phyloP scores from a whole-genome alignment of 768 basidiomycete genomes.

The Amanita polypyramis region DNA sequence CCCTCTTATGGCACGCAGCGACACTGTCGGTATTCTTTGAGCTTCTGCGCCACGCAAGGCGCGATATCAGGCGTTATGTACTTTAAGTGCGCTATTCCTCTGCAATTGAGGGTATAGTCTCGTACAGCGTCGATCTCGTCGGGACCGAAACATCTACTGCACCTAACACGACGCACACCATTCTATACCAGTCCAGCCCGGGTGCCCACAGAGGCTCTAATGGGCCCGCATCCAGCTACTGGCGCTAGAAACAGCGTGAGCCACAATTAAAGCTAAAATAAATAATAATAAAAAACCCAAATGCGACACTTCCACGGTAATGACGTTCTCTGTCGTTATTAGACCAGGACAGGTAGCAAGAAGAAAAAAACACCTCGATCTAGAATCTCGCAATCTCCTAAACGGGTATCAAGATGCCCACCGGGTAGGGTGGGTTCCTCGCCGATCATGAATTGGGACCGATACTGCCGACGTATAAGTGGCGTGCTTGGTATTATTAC shows the following conservation, averaged over 20 bases:
- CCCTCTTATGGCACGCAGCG: too few species aligned
- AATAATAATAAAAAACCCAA: background rate
- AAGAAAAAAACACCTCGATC: background rate
- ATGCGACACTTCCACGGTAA: background rate
- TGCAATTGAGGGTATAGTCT: background rate
- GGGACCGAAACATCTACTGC: background rate
- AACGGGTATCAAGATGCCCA: background rate
- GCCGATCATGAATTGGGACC: slow-evolving; percentile 2
- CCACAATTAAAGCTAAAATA: background rate
- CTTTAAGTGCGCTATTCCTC: too few species aligned
- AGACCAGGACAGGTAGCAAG: background rate
- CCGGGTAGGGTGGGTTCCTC: background rate
- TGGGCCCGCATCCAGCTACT: background rate
- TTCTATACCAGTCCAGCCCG: background rate
- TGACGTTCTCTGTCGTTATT: background rate
- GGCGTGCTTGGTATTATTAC: background rate
- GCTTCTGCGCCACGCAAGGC: too few species aligned
- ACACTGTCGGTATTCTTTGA: too few species aligned
- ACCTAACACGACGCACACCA: background rate
- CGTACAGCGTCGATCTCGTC: background rate
- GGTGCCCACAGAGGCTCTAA: background rate
- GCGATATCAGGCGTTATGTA: too few species aligned
- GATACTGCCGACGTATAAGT: background rate
- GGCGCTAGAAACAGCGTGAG: too few species aligned
- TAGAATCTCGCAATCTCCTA: background rate